These are phyloP conservation scores for Fraxinus angustifolia DNA, from an alignment of 305 asterid species.

Conservation along the genomic window DNA sequence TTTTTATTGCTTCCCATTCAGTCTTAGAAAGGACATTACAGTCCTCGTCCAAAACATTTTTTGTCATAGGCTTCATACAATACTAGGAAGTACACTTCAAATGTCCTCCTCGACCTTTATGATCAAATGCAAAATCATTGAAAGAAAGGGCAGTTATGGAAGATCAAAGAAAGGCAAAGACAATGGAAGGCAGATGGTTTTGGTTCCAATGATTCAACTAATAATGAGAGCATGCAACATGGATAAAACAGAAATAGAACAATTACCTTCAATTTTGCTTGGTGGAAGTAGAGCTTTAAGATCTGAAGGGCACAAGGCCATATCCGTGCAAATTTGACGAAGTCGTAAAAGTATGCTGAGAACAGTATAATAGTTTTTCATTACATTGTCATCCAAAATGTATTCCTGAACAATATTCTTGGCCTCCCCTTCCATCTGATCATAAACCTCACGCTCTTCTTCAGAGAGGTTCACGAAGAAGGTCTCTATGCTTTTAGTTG, in stretches of 20 bases:
- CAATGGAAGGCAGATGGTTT: not conserved
- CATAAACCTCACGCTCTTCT: constrained; percentile 83
- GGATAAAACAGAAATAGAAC: not conserved
- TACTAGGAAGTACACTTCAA: not conserved
- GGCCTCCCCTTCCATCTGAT: constrained; percentile 84
- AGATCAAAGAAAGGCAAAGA: not conserved
- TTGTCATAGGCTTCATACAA: not conserved
- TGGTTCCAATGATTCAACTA: not conserved
- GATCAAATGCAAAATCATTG: not conserved
- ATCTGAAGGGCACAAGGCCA: constrained; percentile 71
- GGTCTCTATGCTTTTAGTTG: constrained; percentile 70
- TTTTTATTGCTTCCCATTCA: not conserved
- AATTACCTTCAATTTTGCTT: constrained; percentile 70
- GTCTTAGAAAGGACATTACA: not conserved
- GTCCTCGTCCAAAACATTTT: not conserved
- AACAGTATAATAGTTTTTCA: constrained; percentile 55
- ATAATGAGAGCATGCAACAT: not conserved
- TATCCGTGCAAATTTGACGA: constrained; percentile 80
- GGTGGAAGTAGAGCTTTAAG: constrained; percentile 59
- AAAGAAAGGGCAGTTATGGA: not conserved
- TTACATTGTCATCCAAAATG: constrained; percentile 41
- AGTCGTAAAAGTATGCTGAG: constrained; percentile 82
- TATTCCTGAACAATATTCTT: constrained; percentile 49
- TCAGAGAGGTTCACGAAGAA: constrained; percentile 56
- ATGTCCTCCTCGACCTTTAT: not conserved